Evolutionary conservation across 129 eudicot genomes (phyloP).

Genomic region (Apium graveolens): DNA sequence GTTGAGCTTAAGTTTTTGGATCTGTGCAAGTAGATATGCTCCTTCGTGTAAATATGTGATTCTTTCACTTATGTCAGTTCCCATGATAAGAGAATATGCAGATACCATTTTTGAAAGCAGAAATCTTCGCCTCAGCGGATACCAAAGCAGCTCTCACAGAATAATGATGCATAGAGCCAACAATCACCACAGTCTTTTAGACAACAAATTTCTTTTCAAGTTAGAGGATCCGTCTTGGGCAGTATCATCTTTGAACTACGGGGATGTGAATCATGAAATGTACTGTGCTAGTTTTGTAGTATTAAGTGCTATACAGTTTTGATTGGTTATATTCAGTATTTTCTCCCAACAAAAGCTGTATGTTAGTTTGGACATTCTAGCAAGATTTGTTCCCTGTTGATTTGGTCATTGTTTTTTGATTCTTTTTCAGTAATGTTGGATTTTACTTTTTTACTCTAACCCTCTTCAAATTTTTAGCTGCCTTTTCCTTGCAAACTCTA

Average conservation of each 20-base stretch:
- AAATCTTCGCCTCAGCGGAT: slow-evolving; percentile 2
- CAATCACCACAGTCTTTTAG: neutral
- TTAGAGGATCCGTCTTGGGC: neutral
- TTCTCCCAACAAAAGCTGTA: neutral
- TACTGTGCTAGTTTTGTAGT: neutral
- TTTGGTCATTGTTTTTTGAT: no score
- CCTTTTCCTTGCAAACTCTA: neutral
- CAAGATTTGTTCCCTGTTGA: neutral
- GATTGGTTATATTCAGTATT: neutral
- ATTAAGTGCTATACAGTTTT: neutral
- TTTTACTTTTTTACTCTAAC: neutral
- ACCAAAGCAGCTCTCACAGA: neutral
- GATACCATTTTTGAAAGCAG: slow-evolving; percentile 13
- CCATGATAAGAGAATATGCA: slow-evolving; percentile 10
- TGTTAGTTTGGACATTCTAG: neutral
- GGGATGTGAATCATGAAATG: neutral
- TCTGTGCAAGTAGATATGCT: neutral
- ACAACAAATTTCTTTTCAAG: neutral
- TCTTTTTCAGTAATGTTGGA: neutral
- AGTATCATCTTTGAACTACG: neutral
- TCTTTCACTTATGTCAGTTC: neutral
- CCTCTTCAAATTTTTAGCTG: neutral
- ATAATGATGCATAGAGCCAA: neutral
- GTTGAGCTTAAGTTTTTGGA: neutral
- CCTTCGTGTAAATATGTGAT: slow-evolving; percentile 6